Evolutionary conservation across 2,329 filamentous ascomycete genomes (phyloP).

Genomic region (Fusarium chlamydosporum): DNA sequence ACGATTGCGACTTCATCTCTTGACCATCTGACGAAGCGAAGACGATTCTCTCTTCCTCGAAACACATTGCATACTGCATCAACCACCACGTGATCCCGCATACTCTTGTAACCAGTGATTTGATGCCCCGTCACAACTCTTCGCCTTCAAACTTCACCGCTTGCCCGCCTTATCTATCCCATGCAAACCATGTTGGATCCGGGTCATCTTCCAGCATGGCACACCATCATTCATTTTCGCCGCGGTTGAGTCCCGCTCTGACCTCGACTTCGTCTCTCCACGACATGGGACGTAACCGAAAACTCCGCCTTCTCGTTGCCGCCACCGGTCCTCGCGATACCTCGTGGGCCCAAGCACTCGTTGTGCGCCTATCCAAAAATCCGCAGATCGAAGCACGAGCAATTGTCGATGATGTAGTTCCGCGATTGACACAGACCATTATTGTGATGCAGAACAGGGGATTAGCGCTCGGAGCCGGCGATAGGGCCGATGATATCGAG

Average conservation of each 20-base stretch:
- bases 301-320: conserved; percentile 73
- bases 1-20: conserved; percentile 22
- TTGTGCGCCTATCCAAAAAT: conserved; percentile 76
- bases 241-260: conserved; percentile 52
- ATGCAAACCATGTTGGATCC: conserved; percentile 53
- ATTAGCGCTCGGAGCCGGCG: conserved; percentile 52
- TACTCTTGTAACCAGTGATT: conserved; percentile 49
- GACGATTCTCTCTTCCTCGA: conserved; percentile 2
- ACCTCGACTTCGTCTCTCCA: conserved; percentile 56
- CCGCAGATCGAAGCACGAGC: conserved; percentile 72
- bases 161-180: conserved; percentile 47
- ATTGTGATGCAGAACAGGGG: conserved; percentile 70
- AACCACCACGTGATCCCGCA: conserved; percentile 46
- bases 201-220: conserved; percentile 53
- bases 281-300: conserved; percentile 59
- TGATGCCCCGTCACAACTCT: conserved; percentile 52
- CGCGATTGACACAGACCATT: conserved; percentile 73
- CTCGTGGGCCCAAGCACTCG: conserved; percentile 75
- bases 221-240: conserved; percentile 52
- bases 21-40: neutral
- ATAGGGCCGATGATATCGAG: conserved; percentile 64
- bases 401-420: conserved; percentile 75
- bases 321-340: conserved; percentile 76
- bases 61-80: conserved; percentile 15
- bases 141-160: conserved; percentile 50